Base-by-base conservation (phyloP, 768 basidiomycete species). In the Tulasnella sp. region DNA sequence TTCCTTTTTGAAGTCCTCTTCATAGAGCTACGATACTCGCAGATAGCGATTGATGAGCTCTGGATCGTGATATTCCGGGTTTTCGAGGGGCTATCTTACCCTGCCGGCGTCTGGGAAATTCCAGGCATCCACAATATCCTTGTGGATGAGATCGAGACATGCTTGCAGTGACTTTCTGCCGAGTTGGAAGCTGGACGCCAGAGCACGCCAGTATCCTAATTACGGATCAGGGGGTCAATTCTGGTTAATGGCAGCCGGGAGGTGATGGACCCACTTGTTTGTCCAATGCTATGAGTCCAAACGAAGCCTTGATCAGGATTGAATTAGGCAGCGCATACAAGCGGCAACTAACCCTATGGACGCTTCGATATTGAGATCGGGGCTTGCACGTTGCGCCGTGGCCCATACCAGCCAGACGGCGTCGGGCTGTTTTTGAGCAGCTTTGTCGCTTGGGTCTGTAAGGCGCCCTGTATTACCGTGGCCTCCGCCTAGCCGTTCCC, bases 41-140 rank as follows among this genome's bases (percentile, higher is more conserved):
- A 15, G 5, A 38, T 38, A 7, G 15, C 34, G 34, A 5, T 7
- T 15, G 5, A 38, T 38, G 34, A 38, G 34, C 34, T 7, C 15
- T 38, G 34, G 34, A n/a, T n/a, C n/a, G n/a, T n/a, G n/a, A n/a
- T n/a, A n/a, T n/a, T n/a, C n/a, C 7, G 15, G 34, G 15, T 38
- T 5, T 38, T 15, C 7, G 15, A 7, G 5, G 5, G 5, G 34
- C 5, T 15, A 15, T 38, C 60, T 5, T 5, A 34, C 29, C 46
- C 19, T 21, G 11, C 24, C 56, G 38, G 44, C 4, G 24, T 31
- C 56, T 12, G 3, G n/a, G 49, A 70, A 69, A 60, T 70, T 69
- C 67, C 67, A 68, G 21, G 64, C 56, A 24, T 60, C 49, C 22
- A 67, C 53, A 22, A 68, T 68, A 44, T 68, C 67, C 11, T 53